Base-by-base conservation (phyloP, 2,329 filamentous ascomycete genomes). In the Coniochaeta sp. region DNA sequence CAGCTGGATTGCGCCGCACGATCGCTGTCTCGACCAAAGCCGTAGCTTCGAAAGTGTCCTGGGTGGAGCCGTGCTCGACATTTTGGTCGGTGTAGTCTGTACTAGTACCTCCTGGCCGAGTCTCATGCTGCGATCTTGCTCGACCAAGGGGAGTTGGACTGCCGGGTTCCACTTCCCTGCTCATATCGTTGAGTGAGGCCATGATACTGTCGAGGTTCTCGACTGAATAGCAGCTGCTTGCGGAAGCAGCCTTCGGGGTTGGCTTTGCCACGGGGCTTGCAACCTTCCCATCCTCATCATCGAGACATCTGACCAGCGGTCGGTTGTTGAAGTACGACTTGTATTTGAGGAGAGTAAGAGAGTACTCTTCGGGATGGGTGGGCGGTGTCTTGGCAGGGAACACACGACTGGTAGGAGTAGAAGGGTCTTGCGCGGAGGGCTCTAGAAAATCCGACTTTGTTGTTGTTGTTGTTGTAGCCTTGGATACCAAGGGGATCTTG, bases 331-430 rank as follows among this genome's bases (percentile, higher is more conserved):
- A 67, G 52, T 65, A 70, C 3, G 57, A 50, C 32, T 61, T 64
- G 53, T 68, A 68, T 38, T 63, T 61, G 12, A 68, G 57, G 16
- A 65, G 51, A 3, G 63, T 65, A 52, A 69, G 56, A 9, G 63
- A 66, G 52, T 67, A 61, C 3, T 65, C 62, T 33, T 65, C 65
- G 4, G 45, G 26, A 13, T 30, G 27, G 27, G 45, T 28, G 3
- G 26, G 45, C 2, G 45, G 26, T 13, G 26, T 47, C 8, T 28
- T 28, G 3, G 45, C 10, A 13, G 9, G 14, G n/a, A 31, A 10
- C 13, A 30, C 10, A 20, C 14, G 26, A 47, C 45, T 31, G 27
- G 45, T n/a, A 47, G 3, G 3, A 28, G 20, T 12, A 14, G 14
- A 7, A 22, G 6, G 20, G 38, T 42, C 5, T 42, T 2, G 18